Base-by-base conservation (phyloP, 2,329 filamentous ascomycete species). In the Apiospora rasikravindrae region DNA sequence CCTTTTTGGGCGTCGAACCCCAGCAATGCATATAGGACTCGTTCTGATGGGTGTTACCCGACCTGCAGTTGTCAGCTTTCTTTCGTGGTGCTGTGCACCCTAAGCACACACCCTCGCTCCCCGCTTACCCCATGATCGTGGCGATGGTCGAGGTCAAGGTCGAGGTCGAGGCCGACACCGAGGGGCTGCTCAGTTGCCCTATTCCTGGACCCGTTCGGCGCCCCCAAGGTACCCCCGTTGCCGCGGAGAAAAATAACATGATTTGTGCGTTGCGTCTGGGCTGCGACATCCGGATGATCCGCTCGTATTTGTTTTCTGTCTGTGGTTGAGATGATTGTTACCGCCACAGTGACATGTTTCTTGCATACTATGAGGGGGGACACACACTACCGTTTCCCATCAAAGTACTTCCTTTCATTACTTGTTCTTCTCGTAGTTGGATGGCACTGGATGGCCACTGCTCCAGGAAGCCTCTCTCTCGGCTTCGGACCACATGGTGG, bases 21-120 rank as follows among this genome's bases (percentile, higher is more conserved):
- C 67, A 29, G n/a, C 24, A 16, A 42, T 49, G 44, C 44, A 37
- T 67, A 24, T 40, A 37, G 44, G 44, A n/a, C 44, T 47, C 57
- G 37, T 24, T 47, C 33, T 64, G 57, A 37, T 64, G 57, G 44
- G 44, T 49, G 42, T 49, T 69, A 69, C 67, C 67, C 67, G 47
- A 49, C 67, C 26, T 69, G 67, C 67, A 69, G 26, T 69, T 69
- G 42, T 69, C 67, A 69, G 26, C 67, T 33, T 47, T 68, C 49
- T 64, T n/a, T 64, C 29, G 26, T 37, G 7, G 29, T n/a, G 53
- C 22, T n/a, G 22, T 40, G 26, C 16, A 2, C 26, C 67, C 47
- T 69, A 69, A 49, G 29, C 67, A 37, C 67, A 69, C 19, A 22
- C 26, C 67, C 44, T 42, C 29, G 6, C 44, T 49, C 67, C 33